Evolutionary conservation across 1,284 basidiomycete genomes (phyloP), one percentile per base, ranked within the genome.

Genomic region (Irpex lacteus): DNA sequence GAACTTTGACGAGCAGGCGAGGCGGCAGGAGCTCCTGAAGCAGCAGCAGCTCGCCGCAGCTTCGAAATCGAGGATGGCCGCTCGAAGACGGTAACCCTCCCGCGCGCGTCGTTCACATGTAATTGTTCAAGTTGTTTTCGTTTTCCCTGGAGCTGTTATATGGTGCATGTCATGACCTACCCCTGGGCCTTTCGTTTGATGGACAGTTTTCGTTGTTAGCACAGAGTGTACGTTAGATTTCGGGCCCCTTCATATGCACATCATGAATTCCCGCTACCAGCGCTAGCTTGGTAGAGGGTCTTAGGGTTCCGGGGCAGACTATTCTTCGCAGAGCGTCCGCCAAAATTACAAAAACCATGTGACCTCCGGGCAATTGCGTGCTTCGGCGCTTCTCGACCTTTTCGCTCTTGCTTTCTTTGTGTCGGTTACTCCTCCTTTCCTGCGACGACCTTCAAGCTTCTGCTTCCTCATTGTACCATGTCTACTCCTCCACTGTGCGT

Each of bases 1-100:
- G 79, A 86, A 88, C 73, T 90, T 83, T 66, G 84, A 77, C 58
- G 65, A 70, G 60, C 71, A 71, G 63, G 70, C 66, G 58, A 72
- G 63, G 65, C 74, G 66, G 66, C 69, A 63, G 69, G 67, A 66
- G 61, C 65, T 70, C 8, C 5, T 60, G 18, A 60, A 60, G 44
- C 47, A 63, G 59, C 67, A 68, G 55, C 32, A 52, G 37, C 66
- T 68, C 53, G 53, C 40, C 36, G 60, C 58, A 9, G 67, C 67
- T 56, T 63, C 59, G 21, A 73, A 70, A 38, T 65, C 64, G 7
- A 72, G 66, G 60, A 34, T 71, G 13, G 73, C 65, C 36, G 38
- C 60, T 53, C 73, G 75, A 66, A 74, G 73, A 70, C 76, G 76
- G 71, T 56, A 36, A 21, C 5, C 3, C 15, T 56, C 36, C 11